These are phyloP conservation scores for Myochromella boudieri DNA, from an alignment of 768 basidiomycete genomes.

Conservation along the genomic window DNA sequence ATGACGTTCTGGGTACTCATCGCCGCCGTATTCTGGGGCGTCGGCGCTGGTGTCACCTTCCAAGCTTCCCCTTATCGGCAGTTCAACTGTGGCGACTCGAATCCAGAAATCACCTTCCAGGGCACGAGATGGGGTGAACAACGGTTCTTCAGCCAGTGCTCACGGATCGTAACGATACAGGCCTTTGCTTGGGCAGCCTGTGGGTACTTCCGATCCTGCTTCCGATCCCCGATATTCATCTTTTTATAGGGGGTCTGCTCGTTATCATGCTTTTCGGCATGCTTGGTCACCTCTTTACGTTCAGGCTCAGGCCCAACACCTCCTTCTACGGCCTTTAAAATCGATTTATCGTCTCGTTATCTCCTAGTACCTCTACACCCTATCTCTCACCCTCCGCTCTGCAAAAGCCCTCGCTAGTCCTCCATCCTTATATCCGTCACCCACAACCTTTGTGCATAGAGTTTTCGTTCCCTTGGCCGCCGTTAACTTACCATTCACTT, in stretches of 20 bases:
- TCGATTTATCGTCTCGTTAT: not conserved
- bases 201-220: not conserved
- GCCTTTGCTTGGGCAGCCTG: slow-evolving; percentile 15
- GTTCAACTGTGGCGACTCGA: slow-evolving; percentile 4
- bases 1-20: slow-evolving; percentile 9
- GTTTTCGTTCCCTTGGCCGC: no score
- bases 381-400: no score
- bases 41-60: slow-evolving; percentile 10
- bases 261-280: slow-evolving; percentile 14
- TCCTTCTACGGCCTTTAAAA: slow-evolving; percentile 9
- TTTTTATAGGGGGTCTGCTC: slow-evolving; percentile 9
- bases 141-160: slow-evolving; percentile 15
- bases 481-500: no score
- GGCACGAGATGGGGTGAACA: slow-evolving; percentile 11
- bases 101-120: slow-evolving; percentile 5
- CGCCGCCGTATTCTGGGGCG: slow-evolving; percentile 16
- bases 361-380: not conserved
- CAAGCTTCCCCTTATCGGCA: slow-evolving; percentile 12
- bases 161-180: slow-evolving; percentile 14
- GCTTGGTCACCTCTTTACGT: slow-evolving; percentile 5
- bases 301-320: slow-evolving; percentile 4
- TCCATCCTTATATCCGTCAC: no score
- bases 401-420: no score
- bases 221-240: not conserved
- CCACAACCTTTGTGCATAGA: no score